Evolutionary conservation across 495 filamentous ascomycete genomes (phyloP), one percentile per base, ranked within the genome.

Genomic region (Lophiostoma macrostomum): DNA sequence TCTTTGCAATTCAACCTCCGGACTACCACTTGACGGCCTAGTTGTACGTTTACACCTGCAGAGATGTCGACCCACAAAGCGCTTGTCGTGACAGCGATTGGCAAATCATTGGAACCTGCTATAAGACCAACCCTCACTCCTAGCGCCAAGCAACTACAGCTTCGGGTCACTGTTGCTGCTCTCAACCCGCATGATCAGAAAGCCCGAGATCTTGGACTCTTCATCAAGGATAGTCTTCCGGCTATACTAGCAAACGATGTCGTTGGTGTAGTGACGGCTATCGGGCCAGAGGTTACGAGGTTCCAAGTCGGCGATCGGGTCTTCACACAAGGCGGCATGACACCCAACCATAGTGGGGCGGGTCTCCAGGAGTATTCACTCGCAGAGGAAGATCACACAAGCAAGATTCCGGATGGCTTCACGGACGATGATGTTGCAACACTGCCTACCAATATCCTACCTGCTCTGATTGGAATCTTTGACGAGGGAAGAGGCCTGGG

Each of bases 311-410:
- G 64, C 16, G 61, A 66, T 28, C 41, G 28, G 1, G 40, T 63
- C 18, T 54, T 63, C 20, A 24, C 53, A 5, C 36, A 57, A 12
- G 10, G 20, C 4, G 28, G 19, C 14, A 35, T 58, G 12, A 11
- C 0, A 1, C 6, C 1, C 25, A 12, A 10, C n/a, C 14, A 45
- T 31, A 0, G 3, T 1, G 37, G 50, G 38, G 34, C 32, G 12
- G 63, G 49, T 3, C 46, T 69, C 34, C 67, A 72, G 50, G 48
- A 72, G 52, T 70, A 65, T 31, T 58, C 61, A 1, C 24, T 70
- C 20, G 39, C 57, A 0, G 63, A 68, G 11, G 39, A 53, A n/a
- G 45, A 29, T 0, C 39, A 37, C 38, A 22, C 50, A 0, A 54
- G 64, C 0, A 57, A 59, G 30, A 54, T 70, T 10, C 64, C 69